Base-by-base conservation (phyloP, 257 asterid species). In the Solanum rostratum region DNA sequence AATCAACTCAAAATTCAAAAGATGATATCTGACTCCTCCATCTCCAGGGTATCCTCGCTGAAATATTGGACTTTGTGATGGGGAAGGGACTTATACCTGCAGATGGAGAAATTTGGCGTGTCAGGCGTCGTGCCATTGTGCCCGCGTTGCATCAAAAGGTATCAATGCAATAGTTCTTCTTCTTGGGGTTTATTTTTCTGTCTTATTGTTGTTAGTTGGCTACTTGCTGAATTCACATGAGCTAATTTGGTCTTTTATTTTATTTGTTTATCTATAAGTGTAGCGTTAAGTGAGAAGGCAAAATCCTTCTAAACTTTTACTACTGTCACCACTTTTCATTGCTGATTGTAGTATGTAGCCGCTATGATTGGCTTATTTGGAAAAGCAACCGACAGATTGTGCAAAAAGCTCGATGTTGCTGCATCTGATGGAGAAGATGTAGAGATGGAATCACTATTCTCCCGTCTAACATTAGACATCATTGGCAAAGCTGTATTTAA, bases 31-130 rank as follows among this genome's bases (percentile, higher is more conserved):
- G 45, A 46, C 49, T 18, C 52, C 41, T 82, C 84, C 65, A 79
- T 79, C 7, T 65, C 37, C 93, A 94, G 98, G 99, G 99, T 66
- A 91, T 96, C 92, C 92, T 96, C 54, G 98, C 98, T 88, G 99
- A 96, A 88, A 96, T 96, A 73, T 89, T 96, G 89, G 97, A 95
- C 45, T 96, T 96, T 88, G 99, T 96, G 27, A 96, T 96, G 99
- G 99, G 99, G 84, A 96, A 96, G 91, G 99, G 99, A 86, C 99
- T 96, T 80, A 96, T 96, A 84, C 99, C 99, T 78, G 98, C 99
- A 85, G 99, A 96, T 87, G 98, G 98, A 84, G 99, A 96, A 87
- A 88, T 91, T 86, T 96, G 99, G 98, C 97, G 97, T 19, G 92
- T 90, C 30, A 92, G 99, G 84, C 86, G 99, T 81, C 98, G 99